A percentile compares a stretch with the other conserved stretches of the same genome.
Conservation (phyloP, 768 basidiomycete species). For the Russula emetica region DNA sequence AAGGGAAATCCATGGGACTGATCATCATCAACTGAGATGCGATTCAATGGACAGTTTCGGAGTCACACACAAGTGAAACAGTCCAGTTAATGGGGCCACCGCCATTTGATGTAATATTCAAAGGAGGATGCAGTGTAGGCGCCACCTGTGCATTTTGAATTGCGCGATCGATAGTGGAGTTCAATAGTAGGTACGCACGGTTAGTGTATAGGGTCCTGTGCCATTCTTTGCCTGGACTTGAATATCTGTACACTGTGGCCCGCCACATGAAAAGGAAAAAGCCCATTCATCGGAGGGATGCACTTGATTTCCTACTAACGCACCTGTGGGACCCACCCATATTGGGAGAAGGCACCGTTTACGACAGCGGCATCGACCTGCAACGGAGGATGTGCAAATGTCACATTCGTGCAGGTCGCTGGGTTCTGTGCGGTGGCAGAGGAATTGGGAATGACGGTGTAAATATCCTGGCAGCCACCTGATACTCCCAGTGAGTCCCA, state of each 20-base stretch:
- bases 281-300: not conserved
- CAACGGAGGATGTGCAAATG: conserved; percentile 41
- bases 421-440: conserved; percentile 34
- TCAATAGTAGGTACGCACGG: conserved; percentile 37
- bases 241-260: conserved; percentile 52
- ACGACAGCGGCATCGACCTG: conserved; percentile 44
- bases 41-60: not conserved
- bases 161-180: not conserved
- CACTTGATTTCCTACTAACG: conserved; percentile 8
- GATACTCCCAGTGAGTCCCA: conserved; percentile 54
- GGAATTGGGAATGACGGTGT: conserved; percentile 49
- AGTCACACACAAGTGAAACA: conserved; percentile 37
- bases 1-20: conserved; percentile 53
- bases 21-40: conserved; percentile 25
- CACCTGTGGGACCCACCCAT: conserved; percentile 57
- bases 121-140: conserved; percentile 57
- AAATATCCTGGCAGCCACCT: conserved; percentile 57
- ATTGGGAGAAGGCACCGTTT: conserved; percentile 56
- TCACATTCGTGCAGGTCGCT: conserved; percentile 49
- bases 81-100: conserved; percentile 53
- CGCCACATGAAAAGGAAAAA: not conserved
- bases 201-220: conserved; percentile 55
- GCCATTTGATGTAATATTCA: conserved; percentile 49
- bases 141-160: conserved; percentile 41
- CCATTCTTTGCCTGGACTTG: conserved; percentile 51